Evolutionary conservation across 352 stramenopile species (phyloP), one percentile per base, ranked within the genome.

Genomic region (Phytophthora cactorum): DNA sequence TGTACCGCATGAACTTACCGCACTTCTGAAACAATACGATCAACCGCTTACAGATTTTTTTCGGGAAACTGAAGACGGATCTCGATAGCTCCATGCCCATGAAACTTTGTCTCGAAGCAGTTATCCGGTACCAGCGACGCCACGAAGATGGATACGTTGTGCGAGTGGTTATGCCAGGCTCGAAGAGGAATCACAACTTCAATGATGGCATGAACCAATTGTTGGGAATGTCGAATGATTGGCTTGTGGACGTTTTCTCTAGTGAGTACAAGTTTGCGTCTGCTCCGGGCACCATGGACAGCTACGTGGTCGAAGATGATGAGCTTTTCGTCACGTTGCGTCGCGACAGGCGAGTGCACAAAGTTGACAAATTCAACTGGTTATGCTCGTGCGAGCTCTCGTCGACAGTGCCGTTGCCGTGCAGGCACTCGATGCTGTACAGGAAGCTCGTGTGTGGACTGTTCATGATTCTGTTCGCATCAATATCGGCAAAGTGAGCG

Each of bases 21-120:
- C 29, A 63, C 11, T 54, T 62, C 10, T 25, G 25, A 1, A 52
- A 52, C 12, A 22, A 52, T 12, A 52, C 5, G 22, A 52, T 36
- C 45, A 52, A 52, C 9, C n/a, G 45, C n/a, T 7, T 32, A 7
- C 22, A 52, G 11, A 34, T 12, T 7, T 52, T 34, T 6, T 52
- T 34, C 3, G 25, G 45, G 22, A 52, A 52, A 11, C 11, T 52
- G 4, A 32, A 52, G 22, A 22, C 45, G 5, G 10, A 52, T 10
- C 45, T 52, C 5, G 22, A 36, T 7, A 34, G 45, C 9, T 52
- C 45, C 2, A 22, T 52, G 7, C 22, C 45, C 1, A 52, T 52
- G 45, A 52, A 14, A 22, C 8, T 17, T 3, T 36, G 45, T 15
- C 10, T 52, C 1, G 10, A 34, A 32, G 10, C 22, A 15, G 6